Base-by-base conservation (phyloP, 1,284 basidiomycete species). In the Ustilago lituana region DNA sequence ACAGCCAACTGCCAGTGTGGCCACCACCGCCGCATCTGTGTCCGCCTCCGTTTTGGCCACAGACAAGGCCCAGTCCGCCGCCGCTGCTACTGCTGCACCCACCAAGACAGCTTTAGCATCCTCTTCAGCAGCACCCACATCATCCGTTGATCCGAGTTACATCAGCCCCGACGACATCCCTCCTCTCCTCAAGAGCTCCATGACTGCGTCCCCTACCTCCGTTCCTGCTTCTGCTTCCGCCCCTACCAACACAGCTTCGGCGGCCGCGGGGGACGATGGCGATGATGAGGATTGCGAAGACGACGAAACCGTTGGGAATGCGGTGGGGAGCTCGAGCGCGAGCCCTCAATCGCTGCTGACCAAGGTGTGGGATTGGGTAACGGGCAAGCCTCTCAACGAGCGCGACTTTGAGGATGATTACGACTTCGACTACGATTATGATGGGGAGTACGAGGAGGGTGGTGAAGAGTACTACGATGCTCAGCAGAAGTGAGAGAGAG, bases 351-450 rank as follows among this genome's bases (percentile, higher is more conserved):
- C 40, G 4, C 23, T 61, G 5, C 8, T 68, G 23, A 31, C 53
- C 10, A 49, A 58, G 14, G 59, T 68, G 1, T 68, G 65, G 65
- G 55, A 62, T 29, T 68, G 65, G 65, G 38, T 68, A 4, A 54
- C 65, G 3, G 54, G 54, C 5, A 50, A 61, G 24, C 45, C 49
- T 0, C 37, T 58, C 26, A 48, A 57, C 37, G 31, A 56, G 26
- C 53, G 53, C 19, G 53, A 57, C 24, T 55, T 46, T 4, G 27
- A 31, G 6, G 54, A 62, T 17, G 52, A 53, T 29, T 46, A 61
- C 37, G 46, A 49, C 11, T 39, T 38, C 43, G 50, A 43, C 4
- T 49, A 53, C 45, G 58, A 58, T 9, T 44, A 52, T 3, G 39
- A 39, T 1, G 48, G 49, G 14, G 19, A 19, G 15, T 44, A 52